These are phyloP conservation scores for Fusarium sarcochroum DNA, from an alignment of 2,329 filamentous ascomycete species.

Conservation along the genomic window DNA sequence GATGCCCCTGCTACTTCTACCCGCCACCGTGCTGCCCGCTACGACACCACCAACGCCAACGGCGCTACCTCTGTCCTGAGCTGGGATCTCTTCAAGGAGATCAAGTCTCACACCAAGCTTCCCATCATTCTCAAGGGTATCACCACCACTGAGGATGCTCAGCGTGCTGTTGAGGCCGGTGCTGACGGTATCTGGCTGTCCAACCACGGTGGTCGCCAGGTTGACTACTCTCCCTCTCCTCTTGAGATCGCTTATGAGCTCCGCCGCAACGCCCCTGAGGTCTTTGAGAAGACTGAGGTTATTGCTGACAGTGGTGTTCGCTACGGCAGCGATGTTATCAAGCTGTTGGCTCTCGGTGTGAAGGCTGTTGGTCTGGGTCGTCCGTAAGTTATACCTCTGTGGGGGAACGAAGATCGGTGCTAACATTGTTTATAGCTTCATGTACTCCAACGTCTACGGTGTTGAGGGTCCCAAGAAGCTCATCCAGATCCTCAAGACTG, in stretches of 20 bases:
- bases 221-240: slow-evolving; percentile 52
- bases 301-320: slow-evolving; percentile 57
- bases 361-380: slow-evolving; percentile 61
- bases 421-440: slow-evolving; percentile 49
- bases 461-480: slow-evolving; percentile 61
- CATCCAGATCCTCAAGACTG: slow-evolving; percentile 63
- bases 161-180: slow-evolving; percentile 51
- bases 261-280: slow-evolving; percentile 55
- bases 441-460: slow-evolving; percentile 67
- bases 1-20: slow-evolving; percentile 48
- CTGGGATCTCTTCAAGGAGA: slow-evolving; percentile 48
- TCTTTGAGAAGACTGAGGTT: slow-evolving; percentile 55
- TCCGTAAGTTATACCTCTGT: slow-evolving; percentile 30
- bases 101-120: slow-evolving; percentile 52
- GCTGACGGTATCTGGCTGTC: slow-evolving; percentile 57
- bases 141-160: slow-evolving; percentile 56
- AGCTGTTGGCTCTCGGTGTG: slow-evolving; percentile 57
- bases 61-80: slow-evolving; percentile 42
- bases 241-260: slow-evolving; percentile 50
- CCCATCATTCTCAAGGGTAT: slow-evolving; percentile 58
- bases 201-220: slow-evolving; percentile 60
- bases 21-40: slow-evolving; percentile 46
- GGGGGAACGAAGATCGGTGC: not conserved
- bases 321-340: slow-evolving; percentile 57
- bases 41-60: slow-evolving; percentile 47